A percentile compares a stretch with the other conserved stretches of the same genome.
phyloP scores from a whole-genome alignment of 2,329 filamentous ascomycete species.

The Colletotrichum orbiculare region DNA sequence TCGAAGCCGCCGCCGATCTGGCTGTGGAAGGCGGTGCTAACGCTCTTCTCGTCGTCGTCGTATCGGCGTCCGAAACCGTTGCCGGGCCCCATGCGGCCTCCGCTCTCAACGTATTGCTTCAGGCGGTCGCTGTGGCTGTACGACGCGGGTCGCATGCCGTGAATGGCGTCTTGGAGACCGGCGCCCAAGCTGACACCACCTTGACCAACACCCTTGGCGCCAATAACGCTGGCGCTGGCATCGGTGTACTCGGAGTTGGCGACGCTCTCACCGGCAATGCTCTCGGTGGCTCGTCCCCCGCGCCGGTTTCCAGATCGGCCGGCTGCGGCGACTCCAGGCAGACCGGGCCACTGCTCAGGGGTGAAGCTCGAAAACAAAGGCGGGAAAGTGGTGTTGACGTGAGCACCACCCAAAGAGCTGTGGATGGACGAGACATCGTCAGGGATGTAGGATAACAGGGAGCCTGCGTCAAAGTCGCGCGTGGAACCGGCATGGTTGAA shows the following conservation, averaged over 20 bases:
- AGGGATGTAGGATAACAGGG: slow-evolving; percentile 93
- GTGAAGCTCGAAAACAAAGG: slow-evolving; percentile 96
- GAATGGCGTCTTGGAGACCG: slow-evolving; percentile 81
- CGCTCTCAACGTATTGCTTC: slow-evolving; percentile 92
- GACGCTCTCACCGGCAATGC: slow-evolving; percentile 90
- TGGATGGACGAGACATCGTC: slow-evolving; percentile 98
- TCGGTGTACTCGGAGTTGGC: slow-evolving; percentile 93
- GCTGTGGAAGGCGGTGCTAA: slow-evolving; percentile 96
- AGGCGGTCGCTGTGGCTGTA: slow-evolving; percentile 89
- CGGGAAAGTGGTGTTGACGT: slow-evolving; percentile 85
- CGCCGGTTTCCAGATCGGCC: slow-evolving; percentile 74
- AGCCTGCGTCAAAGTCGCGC: slow-evolving; percentile 80
- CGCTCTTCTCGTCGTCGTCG: slow-evolving; percentile 95
- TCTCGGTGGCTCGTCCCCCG: slow-evolving; percentile 76
- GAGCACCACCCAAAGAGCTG: slow-evolving; percentile 87
- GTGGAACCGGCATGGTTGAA: slow-evolving; percentile 42
- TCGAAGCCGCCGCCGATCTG: slow-evolving; percentile 79
- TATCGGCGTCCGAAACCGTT: slow-evolving; percentile 71
- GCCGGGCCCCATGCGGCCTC: slow-evolving; percentile 73
- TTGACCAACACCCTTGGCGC: slow-evolving; percentile 79
- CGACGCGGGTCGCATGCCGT: slow-evolving; percentile 68
- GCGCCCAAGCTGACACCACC: slow-evolving; percentile 88
- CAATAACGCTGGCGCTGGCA: slow-evolving; percentile 80
- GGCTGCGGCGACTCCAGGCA: slow-evolving; percentile 70
- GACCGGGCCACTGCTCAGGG: slow-evolving; percentile 86